Evolutionary conservation across 2,329 filamentous ascomycete genomes (phyloP), one percentile per base, ranked within the genome.

Genomic region (Ampelomyces quisqualis): DNA sequence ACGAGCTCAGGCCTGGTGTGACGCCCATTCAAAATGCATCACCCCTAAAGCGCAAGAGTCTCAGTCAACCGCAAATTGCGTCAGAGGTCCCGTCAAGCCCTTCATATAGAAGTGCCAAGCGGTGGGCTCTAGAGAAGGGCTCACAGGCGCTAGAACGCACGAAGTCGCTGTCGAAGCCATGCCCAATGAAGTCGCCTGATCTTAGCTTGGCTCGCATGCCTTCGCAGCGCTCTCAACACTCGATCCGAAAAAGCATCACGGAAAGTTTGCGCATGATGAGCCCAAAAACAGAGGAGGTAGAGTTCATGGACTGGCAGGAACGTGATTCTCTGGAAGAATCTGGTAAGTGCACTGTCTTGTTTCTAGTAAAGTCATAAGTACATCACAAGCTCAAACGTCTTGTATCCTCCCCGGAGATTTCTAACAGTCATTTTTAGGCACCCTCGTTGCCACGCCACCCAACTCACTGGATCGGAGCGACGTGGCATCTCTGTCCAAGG

Each of bases 61-160:
- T 51, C 20, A 62, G 47, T 30, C 56, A 57, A 18, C 43, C 53
- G 13, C 60, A 62, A 23, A 40, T 55, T 19, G 36, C 49, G 34
- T 15, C 54, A n/a, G 63, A 67, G 13, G 37, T 46, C 13, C 55
- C 62, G 4, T 50, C 46, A 7, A 67, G 56, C 32, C 60, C 65
- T 14, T 64, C 64, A n/a, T 62, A 65, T 30, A 52, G 53, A 41
- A 67, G 50, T 37, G 59, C 64, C 17, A 68, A 67, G 39, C 58
- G 64, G 21, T 67, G 62, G 63, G 60, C 61, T 3, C 31, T 62
- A 10, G 63, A 67, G 18, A 68, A 68, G 38, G 58, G 64, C 8
- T 58, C 60, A 3, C 60, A 67, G 28, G 59, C 62, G 15, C 51
- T 67, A 13, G 62, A 67, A 38, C 55, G 63, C 23, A 65, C 57